Evolutionary conservation across 1,284 basidiomycete species (phyloP).

Genomic region (Lignosus rhinocerotis): DNA sequence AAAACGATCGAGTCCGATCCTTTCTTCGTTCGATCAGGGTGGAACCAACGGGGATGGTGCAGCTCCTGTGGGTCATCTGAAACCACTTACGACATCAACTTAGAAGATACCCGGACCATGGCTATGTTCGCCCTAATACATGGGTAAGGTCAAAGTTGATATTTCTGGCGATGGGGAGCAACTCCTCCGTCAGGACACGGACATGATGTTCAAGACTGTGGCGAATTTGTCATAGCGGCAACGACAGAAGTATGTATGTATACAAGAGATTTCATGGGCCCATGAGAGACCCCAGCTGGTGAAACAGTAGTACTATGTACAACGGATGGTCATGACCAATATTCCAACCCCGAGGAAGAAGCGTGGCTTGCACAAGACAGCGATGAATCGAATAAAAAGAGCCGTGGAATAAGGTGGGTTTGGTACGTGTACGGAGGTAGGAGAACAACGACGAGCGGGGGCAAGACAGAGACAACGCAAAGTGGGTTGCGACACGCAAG

Average conservation of each 20-base stretch:
- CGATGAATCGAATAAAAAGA: constrained; percentile 15
- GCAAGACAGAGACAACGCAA: constrained; percentile 3
- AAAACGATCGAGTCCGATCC: neutral
- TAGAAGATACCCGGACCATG: no score
- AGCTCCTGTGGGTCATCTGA: neutral
- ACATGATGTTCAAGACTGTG: constrained; percentile 1
- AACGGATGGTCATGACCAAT: constrained; percentile 10
- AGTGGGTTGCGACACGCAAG: constrained; percentile 7
- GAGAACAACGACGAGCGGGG: neutral
- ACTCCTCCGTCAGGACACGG: neutral
- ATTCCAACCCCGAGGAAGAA: constrained; percentile 14
- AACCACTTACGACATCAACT: no score
- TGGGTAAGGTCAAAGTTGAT: no score
- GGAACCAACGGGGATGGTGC: neutral
- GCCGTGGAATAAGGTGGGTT: constrained; percentile 12
- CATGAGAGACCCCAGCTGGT: constrained; percentile 1
- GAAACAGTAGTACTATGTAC: constrained; percentile 15
- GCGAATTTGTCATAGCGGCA: constrained; percentile 4
- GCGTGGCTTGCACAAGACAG: constrained; percentile 8
- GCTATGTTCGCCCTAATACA: no score
- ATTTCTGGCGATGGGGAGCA: no score
- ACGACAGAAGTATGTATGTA: constrained; percentile 25
- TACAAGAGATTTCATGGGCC: constrained; percentile 18
- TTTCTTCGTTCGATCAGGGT: constrained; percentile 1
- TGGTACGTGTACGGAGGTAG: constrained; percentile 8